phyloP scores from a whole-genome alignment of 805 yeast species.

The Osmozyma mogii region DNA sequence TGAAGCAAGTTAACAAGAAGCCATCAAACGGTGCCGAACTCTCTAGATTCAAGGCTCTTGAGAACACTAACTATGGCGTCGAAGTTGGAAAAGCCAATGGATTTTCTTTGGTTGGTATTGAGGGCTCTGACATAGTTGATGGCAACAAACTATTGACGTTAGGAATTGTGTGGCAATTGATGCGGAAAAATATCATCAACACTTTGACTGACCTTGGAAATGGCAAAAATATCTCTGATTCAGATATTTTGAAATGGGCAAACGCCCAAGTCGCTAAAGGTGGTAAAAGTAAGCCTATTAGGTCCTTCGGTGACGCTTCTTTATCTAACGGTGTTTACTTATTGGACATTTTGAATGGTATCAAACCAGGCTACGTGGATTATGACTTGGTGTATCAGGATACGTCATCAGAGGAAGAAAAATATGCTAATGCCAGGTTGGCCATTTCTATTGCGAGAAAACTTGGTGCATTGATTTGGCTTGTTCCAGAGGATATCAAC shows the following conservation, averaged over 20 bases:
- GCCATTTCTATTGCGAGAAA: slow-evolving; percentile 98
- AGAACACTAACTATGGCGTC: slow-evolving; percentile 97
- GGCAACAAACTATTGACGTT: slow-evolving; percentile 84
- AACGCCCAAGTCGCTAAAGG: slow-evolving; percentile 79
- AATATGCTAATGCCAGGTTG: slow-evolving; percentile 88
- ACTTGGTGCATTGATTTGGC: slow-evolving; percentile 95
- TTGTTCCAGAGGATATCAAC: slow-evolving; percentile 98
- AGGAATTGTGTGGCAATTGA: slow-evolving; percentile 96
- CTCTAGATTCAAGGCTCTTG: slow-evolving; percentile 89
- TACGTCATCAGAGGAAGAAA: slow-evolving; percentile 64
- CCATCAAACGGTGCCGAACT: slow-evolving; percentile 71
- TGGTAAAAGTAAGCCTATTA: slow-evolving; percentile 62
- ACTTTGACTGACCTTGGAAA: slow-evolving; percentile 75
- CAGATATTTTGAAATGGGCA: slow-evolving; percentile 92
- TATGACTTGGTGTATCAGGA: slow-evolving; percentile 85
- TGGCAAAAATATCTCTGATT: slow-evolving; percentile 60
- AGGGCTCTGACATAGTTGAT: slow-evolving; percentile 94
- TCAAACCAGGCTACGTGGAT: slow-evolving; percentile 97
- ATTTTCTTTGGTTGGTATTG: slow-evolving; percentile 94
- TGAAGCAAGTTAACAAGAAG: slow-evolving; percentile 73
- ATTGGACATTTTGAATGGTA: slow-evolving; percentile 83
- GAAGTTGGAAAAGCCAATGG: slow-evolving; percentile 88
- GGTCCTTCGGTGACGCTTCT: slow-evolving; percentile 80
- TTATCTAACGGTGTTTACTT: slow-evolving; percentile 74
- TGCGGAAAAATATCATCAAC: slow-evolving; percentile 89